Percentiles rank a stretch among this genome's conserved stretches.
Evolutionary conservation across 2,329 filamentous ascomycete genomes (phyloP).

Genomic region (Fusarium liriodendri): DNA sequence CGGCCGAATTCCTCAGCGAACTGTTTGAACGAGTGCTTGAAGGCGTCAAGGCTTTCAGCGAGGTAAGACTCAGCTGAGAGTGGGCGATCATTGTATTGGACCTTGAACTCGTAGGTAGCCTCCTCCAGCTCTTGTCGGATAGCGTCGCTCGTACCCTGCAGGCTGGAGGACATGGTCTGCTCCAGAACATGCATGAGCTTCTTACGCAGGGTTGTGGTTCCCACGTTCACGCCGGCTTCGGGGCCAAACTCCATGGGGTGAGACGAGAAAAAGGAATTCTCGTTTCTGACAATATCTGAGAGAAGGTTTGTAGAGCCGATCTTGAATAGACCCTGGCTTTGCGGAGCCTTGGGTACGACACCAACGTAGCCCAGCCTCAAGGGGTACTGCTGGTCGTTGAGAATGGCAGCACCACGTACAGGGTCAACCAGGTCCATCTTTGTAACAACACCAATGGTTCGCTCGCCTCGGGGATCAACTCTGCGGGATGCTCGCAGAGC

Average conservation of each 20-base stretch:
- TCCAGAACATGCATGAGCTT: constrained; percentile 98
- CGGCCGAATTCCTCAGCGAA: constrained; percentile 92
- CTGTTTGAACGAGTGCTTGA: constrained; percentile 97
- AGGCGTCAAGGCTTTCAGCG: constrained; percentile 92
- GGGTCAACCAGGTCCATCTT: constrained; percentile 99
- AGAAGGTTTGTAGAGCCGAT: constrained; percentile 84
- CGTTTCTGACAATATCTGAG: constrained; percentile 85
- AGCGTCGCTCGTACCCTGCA: constrained; percentile 89
- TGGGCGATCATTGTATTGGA: constrained; percentile 97
- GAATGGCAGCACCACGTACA: constrained; percentile 78
- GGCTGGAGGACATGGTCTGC: constrained; percentile 93
- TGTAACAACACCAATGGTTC: constrained; percentile 98
- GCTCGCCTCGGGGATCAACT: constrained; percentile 92
- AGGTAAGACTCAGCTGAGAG: constrained; percentile 96
- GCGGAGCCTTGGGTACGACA: constrained; percentile 87
- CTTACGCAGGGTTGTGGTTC: constrained; percentile 87
- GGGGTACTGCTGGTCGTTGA: constrained; percentile 92
- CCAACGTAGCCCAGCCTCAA: constrained; percentile 96
- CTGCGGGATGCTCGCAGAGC: constrained; percentile 88
- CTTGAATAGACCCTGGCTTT: constrained; percentile 79
- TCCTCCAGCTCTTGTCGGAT: constrained; percentile 97
- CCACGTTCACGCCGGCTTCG: constrained; percentile 78
- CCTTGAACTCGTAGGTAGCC: constrained; percentile 98
- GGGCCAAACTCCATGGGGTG: constrained; percentile 85
- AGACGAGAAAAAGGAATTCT: constrained; percentile 85